phyloP scores from a whole-genome alignment of 2,329 filamentous ascomycete species.

The Aspergillus cejpii region DNA sequence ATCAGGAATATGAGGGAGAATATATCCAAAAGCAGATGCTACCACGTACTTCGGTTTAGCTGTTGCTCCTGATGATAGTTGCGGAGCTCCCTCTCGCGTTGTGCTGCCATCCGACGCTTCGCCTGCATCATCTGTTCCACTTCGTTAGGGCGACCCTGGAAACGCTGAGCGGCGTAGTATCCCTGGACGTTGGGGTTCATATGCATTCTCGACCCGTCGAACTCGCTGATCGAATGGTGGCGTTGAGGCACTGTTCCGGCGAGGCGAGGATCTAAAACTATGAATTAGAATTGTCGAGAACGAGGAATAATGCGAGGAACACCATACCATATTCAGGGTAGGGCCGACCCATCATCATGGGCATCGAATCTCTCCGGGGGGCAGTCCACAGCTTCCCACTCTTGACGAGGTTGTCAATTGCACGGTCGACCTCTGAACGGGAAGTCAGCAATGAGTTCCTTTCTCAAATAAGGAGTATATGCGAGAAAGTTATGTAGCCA shows the following conservation, averaged over 20 bases:
- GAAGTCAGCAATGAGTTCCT: conserved; percentile 21
- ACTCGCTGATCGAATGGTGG: conserved; percentile 79
- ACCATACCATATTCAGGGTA: conserved; percentile 56
- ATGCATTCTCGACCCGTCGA: conserved; percentile 67
- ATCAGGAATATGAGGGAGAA: conserved; percentile 28
- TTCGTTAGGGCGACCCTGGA: conserved; percentile 80
- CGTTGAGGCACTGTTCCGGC: conserved; percentile 58
- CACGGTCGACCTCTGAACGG: conserved; percentile 79
- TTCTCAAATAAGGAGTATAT: neutral
- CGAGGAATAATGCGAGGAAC: conserved; percentile 22
- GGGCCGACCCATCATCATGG: conserved; percentile 54
- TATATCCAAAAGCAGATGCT: conserved; percentile 29
- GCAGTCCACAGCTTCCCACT: conserved; percentile 83
- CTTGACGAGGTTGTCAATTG: conserved; percentile 91
- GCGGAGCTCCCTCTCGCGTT: conserved; percentile 96
- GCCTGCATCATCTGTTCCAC: conserved; percentile 98
- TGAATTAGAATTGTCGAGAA: conserved; percentile 20
- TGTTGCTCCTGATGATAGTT: conserved; percentile 99
- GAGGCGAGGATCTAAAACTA: conserved; percentile 61
- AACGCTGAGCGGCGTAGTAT: conserved; percentile 90
- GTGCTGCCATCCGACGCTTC: conserved; percentile 97
- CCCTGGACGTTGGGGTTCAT: conserved; percentile 76
- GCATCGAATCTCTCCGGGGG: conserved; percentile 72
- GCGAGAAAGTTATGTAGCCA: too few species aligned
- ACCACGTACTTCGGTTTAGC: conserved; percentile 88